These are phyloP conservation scores for Spiromastix sp. DNA, from an alignment of 2,329 filamentous ascomycete species.

Conservation along the genomic window DNA sequence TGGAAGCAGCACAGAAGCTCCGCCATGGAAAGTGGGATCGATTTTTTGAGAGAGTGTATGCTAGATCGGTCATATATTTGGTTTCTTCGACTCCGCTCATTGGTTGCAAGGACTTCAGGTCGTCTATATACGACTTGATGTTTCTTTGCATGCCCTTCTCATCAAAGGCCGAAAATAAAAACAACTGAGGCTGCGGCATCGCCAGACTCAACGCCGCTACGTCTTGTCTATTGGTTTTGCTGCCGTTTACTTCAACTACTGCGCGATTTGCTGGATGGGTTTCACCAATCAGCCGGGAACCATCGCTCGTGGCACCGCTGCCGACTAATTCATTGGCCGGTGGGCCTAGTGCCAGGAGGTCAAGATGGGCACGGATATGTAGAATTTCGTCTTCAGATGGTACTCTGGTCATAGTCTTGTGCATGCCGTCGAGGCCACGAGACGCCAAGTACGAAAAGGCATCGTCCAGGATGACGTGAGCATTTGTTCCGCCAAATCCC, in stretches of 20 bases:
- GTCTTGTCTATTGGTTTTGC: not conserved
- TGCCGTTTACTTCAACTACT: not conserved
- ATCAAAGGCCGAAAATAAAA: conserved; percentile 11
- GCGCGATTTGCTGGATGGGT: not conserved
- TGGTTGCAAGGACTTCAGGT: not conserved
- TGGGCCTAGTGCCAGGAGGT: not conserved
- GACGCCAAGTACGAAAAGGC: conserved; percentile 6
- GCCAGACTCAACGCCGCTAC: not conserved
- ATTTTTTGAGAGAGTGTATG: conserved; percentile 7
- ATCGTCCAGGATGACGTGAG: conserved; percentile 16
- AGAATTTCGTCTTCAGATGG: conserved; percentile 2
- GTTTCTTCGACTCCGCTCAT: conserved; percentile 1
- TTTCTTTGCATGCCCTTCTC: conserved; percentile 25
- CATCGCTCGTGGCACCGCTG: not conserved
- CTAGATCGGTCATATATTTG: conserved; percentile 6
- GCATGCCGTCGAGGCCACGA: conserved; percentile 4
- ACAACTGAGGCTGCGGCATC: conserved; percentile 1
- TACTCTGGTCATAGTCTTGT: conserved; percentile 5
- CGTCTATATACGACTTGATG: conserved; percentile 15
- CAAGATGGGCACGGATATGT: not conserved
- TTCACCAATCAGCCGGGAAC: not conserved
- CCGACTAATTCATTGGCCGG: no score
- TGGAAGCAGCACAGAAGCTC: not conserved
- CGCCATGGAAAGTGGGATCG: conserved; percentile 5
- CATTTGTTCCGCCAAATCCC: conserved; percentile 22